Conservation (phyloP, 768 basidiomycete species). For the Pleurotus ostreatus region DNA sequence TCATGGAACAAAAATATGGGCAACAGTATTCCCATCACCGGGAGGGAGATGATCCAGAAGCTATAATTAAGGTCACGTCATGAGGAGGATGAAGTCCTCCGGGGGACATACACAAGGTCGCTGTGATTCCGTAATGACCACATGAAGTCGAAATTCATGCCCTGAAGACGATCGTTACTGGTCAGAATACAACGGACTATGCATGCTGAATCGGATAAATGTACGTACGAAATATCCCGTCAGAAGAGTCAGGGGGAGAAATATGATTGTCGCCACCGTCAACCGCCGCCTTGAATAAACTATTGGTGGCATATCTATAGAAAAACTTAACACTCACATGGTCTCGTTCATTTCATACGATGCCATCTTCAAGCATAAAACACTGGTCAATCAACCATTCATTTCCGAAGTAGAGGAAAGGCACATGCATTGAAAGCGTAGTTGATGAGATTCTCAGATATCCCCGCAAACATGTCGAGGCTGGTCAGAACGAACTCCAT, state of each 20-base stretch:
- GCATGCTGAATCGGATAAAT: neutral
- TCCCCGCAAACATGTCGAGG: conserved; percentile 64
- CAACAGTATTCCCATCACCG: conserved; percentile 50
- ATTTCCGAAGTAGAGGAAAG: conserved; percentile 7
- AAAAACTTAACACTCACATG: conserved; percentile 37
- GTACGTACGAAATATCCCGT: conserved; percentile 70
- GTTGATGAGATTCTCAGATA: conserved; percentile 64
- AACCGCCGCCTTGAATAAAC: conserved; percentile 49
- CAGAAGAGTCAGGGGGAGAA: conserved; percentile 63
- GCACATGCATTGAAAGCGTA: conserved; percentile 64
- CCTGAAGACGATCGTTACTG: conserved; percentile 27
- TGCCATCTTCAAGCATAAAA: conserved; percentile 37
- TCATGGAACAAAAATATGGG: conserved; percentile 52
- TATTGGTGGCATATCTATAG: neutral
- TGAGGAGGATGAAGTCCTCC: neutral
- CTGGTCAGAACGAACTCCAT: conserved; percentile 64
- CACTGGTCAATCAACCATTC: neutral
- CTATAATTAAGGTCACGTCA: conserved; percentile 23
- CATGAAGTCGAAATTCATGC: conserved; percentile 62
- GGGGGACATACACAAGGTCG: conserved; percentile 40
- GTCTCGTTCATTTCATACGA: conserved; percentile 66
- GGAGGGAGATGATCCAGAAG: conserved; percentile 66
- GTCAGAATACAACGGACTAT: neutral
- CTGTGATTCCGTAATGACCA: conserved; percentile 42
- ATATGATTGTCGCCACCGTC: conserved; percentile 66